Evolutionary conservation across 2,329 filamentous ascomycete genomes (phyloP).

Genomic region (Teratosphaeria nubilosa): DNA sequence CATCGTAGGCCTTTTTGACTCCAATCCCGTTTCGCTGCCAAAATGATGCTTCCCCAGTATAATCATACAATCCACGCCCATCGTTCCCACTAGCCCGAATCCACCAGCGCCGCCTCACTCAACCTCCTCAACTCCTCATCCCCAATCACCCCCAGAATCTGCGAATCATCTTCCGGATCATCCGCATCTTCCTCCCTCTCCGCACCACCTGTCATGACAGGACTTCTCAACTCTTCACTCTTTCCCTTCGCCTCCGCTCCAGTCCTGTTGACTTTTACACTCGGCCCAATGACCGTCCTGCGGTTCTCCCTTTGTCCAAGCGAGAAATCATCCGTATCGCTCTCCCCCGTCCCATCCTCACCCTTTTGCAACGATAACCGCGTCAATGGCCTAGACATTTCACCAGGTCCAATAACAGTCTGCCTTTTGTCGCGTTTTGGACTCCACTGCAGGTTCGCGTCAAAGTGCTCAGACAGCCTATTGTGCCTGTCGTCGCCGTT

Average conservation of each 20-base stretch:
- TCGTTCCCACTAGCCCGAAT: not conserved
- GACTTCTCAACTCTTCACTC: not conserved
- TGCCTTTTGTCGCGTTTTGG: slow-evolving; percentile 5
- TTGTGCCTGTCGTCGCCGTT: not conserved
- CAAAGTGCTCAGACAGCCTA: not conserved
- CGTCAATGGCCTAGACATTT: not conserved
- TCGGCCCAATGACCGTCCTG: slow-evolving; percentile 12
- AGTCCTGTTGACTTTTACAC: not conserved
- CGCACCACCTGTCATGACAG: not conserved
- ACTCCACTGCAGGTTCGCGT: slow-evolving; percentile 3
- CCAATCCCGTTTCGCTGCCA: not conserved
- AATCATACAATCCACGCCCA: not conserved
- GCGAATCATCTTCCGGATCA: slow-evolving; percentile 4
- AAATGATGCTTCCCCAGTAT: not conserved
- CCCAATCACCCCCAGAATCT: slow-evolving; percentile 2
- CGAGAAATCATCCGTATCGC: slow-evolving; percentile 5
- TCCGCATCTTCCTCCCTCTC: slow-evolving; percentile 3
- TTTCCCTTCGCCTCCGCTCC: not conserved
- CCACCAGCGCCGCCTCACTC: not conserved
- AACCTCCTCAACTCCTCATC: slow-evolving; percentile 5
- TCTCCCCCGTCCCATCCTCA: slow-evolving; percentile 2
- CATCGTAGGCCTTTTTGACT: not conserved
- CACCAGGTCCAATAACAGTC: slow-evolving; percentile 10
- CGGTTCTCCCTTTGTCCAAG: slow-evolving; percentile 6
- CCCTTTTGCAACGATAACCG: not conserved